Evolutionary conservation across 495 filamentous ascomycete species (phyloP).

Genomic region (Penicillium odoratum): DNA sequence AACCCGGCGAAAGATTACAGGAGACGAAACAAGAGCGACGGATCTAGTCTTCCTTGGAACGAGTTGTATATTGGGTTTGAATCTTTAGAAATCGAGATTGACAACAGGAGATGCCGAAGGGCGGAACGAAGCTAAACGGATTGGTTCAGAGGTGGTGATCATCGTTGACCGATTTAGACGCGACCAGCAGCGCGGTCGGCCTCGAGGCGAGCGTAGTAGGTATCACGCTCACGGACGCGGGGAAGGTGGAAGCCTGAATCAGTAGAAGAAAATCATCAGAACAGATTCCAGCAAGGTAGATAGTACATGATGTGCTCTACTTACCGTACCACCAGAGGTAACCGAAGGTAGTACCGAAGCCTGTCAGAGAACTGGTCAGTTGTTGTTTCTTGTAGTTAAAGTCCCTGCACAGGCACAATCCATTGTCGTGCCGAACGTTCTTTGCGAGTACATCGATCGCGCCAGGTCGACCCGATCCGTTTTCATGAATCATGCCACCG

Average conservation of each 20-base stretch:
- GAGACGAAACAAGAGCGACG: not conserved
- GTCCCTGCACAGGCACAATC: not conserved
- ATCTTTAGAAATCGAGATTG: constrained; percentile 7
- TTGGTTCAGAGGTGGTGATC: constrained; percentile 15
- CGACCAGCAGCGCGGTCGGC: constrained; percentile 56
- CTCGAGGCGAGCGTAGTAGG: constrained; percentile 76
- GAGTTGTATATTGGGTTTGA: constrained; percentile 12
- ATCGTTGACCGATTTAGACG: constrained; percentile 30
- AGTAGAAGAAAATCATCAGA: not conserved
- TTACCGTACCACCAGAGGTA: constrained; percentile 83
- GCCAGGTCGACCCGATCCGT: not conserved
- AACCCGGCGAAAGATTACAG: constrained; percentile 10
- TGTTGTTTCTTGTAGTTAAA: not conserved
- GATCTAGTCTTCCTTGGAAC: constrained; percentile 3
- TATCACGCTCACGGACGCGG: constrained; percentile 70
- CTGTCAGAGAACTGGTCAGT: constrained; percentile 34
- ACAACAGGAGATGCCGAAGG: constrained; percentile 21
- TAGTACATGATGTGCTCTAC: constrained; percentile 32
- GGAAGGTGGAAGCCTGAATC: constrained; percentile 74
- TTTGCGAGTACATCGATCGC: constrained; percentile 8
- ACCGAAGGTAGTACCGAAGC: constrained; percentile 68
- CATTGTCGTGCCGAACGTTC: not conserved
- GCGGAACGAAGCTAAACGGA: constrained; percentile 11
- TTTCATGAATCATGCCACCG: constrained; percentile 23
- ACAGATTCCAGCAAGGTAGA: not conserved